Conservation (phyloP, 2,329 filamentous ascomycete genomes). For the Xylaria sp. region DNA sequence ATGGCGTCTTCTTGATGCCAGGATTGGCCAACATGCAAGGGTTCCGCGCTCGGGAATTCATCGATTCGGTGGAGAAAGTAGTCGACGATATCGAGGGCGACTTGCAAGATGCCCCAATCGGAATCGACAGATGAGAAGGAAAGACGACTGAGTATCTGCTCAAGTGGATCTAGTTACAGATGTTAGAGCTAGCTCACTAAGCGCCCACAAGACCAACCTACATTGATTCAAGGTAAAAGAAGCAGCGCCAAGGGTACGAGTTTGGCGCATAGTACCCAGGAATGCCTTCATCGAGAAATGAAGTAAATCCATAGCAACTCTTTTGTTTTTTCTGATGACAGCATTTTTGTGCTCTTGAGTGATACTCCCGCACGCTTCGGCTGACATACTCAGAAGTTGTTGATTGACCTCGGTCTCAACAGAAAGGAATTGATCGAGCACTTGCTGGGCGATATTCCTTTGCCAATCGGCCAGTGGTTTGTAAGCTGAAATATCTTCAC, state of each 20-base stretch:
- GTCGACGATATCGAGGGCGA: slow-evolving; percentile 60
- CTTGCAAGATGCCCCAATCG: slow-evolving; percentile 61
- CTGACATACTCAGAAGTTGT: slow-evolving; percentile 63
- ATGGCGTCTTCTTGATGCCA: slow-evolving; percentile 61
- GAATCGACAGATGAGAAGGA: slow-evolving; percentile 56
- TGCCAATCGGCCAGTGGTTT: slow-evolving; percentile 67
- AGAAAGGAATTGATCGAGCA: slow-evolving; percentile 67
- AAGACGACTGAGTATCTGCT: slow-evolving; percentile 63
- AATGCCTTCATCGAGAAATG: slow-evolving; percentile 61
- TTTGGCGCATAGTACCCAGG: slow-evolving; percentile 61
- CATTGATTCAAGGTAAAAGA: slow-evolving; percentile 62
- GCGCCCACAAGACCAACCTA: slow-evolving; percentile 39
- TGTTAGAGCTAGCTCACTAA: slow-evolving; percentile 34
- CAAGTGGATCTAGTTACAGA: slow-evolving; percentile 56
- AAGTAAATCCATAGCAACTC: slow-evolving; percentile 64
- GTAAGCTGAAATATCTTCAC: slow-evolving; percentile 55
- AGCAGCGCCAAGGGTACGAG: slow-evolving; percentile 58
- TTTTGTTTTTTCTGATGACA: slow-evolving; percentile 64
- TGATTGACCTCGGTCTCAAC: slow-evolving; percentile 67
- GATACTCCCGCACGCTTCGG: slow-evolving; percentile 52
- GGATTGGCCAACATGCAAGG: slow-evolving; percentile 47
- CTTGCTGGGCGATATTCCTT: slow-evolving; percentile 66
- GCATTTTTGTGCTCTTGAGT: slow-evolving; percentile 60
- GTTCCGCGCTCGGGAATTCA: slow-evolving; percentile 54
- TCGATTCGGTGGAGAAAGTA: slow-evolving; percentile 60